These are phyloP conservation scores for Microstegium vimineum DNA, from an alignment of 176 grass and related monocot genomes.

Conservation along the genomic window DNA sequence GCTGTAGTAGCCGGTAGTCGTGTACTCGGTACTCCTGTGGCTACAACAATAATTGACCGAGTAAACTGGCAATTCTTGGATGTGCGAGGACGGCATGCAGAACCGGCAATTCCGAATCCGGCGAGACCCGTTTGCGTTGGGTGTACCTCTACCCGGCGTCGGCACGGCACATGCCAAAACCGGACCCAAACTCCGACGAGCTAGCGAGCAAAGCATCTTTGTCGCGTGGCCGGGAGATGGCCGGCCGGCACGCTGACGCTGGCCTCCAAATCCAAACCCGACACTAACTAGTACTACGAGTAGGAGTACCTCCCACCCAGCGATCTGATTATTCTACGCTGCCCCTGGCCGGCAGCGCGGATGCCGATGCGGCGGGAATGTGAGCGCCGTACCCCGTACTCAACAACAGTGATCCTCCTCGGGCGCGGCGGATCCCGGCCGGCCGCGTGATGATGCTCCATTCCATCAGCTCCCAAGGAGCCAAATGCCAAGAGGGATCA, in stretches of 20 bases:
- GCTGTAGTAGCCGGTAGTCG: too few species aligned
- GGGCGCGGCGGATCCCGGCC: background rate
- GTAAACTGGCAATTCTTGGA: background rate
- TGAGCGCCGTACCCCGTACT: background rate
- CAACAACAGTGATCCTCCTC: slow-evolving; percentile 8
- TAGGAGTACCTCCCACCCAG: too few species aligned
- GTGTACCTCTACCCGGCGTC: background rate
- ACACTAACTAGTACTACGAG: too few species aligned
- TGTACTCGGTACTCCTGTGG: too few species aligned
- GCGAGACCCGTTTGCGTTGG: background rate
- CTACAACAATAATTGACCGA: background rate
- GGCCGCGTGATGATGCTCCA: background rate
- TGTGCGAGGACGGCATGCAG: background rate
- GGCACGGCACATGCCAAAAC: background rate
- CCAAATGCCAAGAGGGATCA: background rate
- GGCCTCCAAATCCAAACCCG: background rate
- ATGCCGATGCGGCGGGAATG: background rate
- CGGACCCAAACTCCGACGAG: background rate
- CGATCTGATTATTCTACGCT: background rate
- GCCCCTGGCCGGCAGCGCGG: background rate
- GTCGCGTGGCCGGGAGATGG: background rate
- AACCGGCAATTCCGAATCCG: background rate
- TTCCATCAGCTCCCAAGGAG: too few species aligned
- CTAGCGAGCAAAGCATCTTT: background rate
- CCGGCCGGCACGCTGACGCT: background rate